Base-by-base conservation (phyloP, 192 early-diverging fungal species). In the Podila clonocystis region DNA sequence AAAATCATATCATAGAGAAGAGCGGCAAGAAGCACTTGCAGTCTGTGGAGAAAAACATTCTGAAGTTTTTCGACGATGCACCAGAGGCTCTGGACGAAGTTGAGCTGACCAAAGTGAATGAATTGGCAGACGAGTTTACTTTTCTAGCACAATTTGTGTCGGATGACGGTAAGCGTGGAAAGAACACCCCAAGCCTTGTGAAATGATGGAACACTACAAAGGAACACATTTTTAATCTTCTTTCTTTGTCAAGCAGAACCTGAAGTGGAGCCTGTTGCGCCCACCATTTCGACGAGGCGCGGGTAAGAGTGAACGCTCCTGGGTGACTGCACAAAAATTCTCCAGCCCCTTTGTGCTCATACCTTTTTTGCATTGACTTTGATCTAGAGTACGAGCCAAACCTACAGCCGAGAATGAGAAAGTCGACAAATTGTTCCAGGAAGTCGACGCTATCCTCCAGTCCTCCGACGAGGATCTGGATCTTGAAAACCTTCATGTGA, bases 21-120 rank as follows among this genome's bases (percentile, higher is more conserved):
- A 82, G 87, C 31, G 82, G 86, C 28, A 86, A 87, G 62, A 92
- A 92, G 41, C 83, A 89, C 9, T 65, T 92, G 52, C 62, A 63
- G 9, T 80, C 84, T 31, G 89, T 92, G n/a, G 91, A 92, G 55
- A 79, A 80, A n/a, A 71, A 72, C 50, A 68, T 92, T 26, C 82
- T 91, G 19, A 87, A 88, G 73, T 76, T 83, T 20, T 87, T 92
- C 31, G 88, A 86, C 9, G 77, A 85, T 17, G 70, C 68, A 4
- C 84, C 84, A 1, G 74, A 85, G 50, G 28, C 84, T 9, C 36
- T 85, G 9, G 68, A 68, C 33, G 84, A 85, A 50, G 79, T 55
- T 0, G 84, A 85, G 48, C 28, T 85, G 68, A 67, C 31, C 13
- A 74, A 82, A 24, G 28, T 85, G 55, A 62, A 45, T 22, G 83